Evolutionary conservation across 2,329 filamentous ascomycete genomes (phyloP).

Genomic region (Biscogniauxia mediterranea): DNA sequence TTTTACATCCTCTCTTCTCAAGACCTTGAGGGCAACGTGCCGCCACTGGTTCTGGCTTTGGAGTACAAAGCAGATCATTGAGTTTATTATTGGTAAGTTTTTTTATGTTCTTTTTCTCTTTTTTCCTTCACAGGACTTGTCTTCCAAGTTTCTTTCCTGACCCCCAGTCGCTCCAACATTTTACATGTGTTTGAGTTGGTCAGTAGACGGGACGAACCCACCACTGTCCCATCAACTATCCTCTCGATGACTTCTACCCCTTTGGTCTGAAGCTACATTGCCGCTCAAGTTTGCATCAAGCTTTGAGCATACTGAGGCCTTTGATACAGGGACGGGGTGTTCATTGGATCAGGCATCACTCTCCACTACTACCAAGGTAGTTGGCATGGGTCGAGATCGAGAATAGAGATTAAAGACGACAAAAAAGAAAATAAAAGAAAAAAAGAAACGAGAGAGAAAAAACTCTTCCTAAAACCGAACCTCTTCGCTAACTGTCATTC

Average conservation of each 20-base stretch:
- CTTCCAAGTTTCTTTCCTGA: conserved; percentile 2
- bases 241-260: conserved; percentile 1
- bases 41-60: conserved; percentile 25
- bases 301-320: background rate
- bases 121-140: background rate
- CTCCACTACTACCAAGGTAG: conserved; percentile 3
- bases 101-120: conserved; percentile 1
- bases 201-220: background rate
- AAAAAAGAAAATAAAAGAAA: no score
- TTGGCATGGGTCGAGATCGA: conserved; percentile 8
- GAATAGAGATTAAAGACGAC: background rate
- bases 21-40: conserved; percentile 20
- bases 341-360: conserved; percentile 4
- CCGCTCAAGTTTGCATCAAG: background rate
- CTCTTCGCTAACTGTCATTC: conserved; percentile 7
- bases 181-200: background rate
- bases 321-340: conserved; percentile 4
- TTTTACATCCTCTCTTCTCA: conserved; percentile 21
- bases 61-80: conserved; percentile 20
- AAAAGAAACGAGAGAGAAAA: background rate
- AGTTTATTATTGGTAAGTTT: conserved; percentile 23
- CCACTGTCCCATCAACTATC: background rate
- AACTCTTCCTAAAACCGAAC: background rate
- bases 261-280: background rate
- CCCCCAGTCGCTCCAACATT: conserved; percentile 3